These are phyloP conservation scores for Stenocarpella maydis DNA, from an alignment of 2,329 filamentous ascomycete genomes.

Conservation along the genomic window DNA sequence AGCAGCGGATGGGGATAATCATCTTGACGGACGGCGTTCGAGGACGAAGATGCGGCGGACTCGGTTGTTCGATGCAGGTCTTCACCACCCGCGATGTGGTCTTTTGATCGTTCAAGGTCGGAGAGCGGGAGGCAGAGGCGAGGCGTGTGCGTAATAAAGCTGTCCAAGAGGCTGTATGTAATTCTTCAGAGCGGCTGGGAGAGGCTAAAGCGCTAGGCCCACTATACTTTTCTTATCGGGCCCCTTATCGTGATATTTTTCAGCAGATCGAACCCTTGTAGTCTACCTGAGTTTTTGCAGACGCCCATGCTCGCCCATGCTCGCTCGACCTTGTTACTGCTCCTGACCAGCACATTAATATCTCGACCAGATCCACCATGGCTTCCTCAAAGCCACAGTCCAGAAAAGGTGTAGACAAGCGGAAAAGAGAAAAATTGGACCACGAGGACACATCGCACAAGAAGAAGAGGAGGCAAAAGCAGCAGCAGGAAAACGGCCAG, in stretches of 20 bases:
- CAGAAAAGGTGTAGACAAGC: slow-evolving; percentile 34
- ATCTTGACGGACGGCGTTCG: slow-evolving; percentile 65
- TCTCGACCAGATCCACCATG: slow-evolving; percentile 27
- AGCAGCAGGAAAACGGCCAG: slow-evolving; percentile 25
- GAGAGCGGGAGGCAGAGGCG: not conserved
- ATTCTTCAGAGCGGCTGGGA: slow-evolving; percentile 44
- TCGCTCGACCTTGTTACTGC: not conserved
- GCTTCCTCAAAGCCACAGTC: slow-evolving; percentile 35
- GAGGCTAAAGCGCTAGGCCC: slow-evolving; percentile 10
- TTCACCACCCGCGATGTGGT: slow-evolving; percentile 11
- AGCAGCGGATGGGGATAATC: slow-evolving; percentile 99
- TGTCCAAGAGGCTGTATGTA: slow-evolving; percentile 43
- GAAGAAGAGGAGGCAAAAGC: slow-evolving; percentile 35
- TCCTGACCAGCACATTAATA: slow-evolving; percentile 22
- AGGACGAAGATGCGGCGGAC: not conserved
- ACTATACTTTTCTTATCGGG: slow-evolving; percentile 36
- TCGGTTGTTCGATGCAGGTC: not conserved
- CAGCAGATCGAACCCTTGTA: slow-evolving; percentile 17
- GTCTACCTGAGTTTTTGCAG: slow-evolving; percentile 40
- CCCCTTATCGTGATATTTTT: slow-evolving; percentile 37
- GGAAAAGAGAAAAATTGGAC: slow-evolving; percentile 37
- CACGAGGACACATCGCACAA: slow-evolving; percentile 36
- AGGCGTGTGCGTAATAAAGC: not conserved
- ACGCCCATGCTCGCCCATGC: slow-evolving; percentile 6
- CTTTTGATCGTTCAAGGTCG: slow-evolving; percentile 4